A percentile compares a stretch with the other conserved stretches of the same genome.
Evolutionary conservation across 306 rosid genomes (phyloP).

Genomic region (Cucurbita ficifolia): DNA sequence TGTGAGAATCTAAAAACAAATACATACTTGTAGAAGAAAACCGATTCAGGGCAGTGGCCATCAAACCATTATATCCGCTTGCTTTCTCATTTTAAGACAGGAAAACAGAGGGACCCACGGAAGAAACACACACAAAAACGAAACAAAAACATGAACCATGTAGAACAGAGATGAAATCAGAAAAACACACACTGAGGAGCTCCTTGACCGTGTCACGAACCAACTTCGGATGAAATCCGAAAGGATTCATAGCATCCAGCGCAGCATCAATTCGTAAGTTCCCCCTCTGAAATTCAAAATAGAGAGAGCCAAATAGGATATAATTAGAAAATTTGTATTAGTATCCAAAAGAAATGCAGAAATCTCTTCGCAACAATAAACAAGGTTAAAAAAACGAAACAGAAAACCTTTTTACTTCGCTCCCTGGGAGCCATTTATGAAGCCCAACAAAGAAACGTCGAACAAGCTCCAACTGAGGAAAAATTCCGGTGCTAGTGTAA

Average conservation of each 20-base stretch:
- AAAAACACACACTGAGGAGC: constrained; percentile 25
- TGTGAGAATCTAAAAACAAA: no score
- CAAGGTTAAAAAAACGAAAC: neutral
- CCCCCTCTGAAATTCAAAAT: constrained; percentile 1
- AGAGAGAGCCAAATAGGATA: neutral
- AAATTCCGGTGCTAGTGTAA: neutral
- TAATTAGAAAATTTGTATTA: neutral
- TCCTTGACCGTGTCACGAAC: constrained; percentile 20
- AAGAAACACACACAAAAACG: neutral
- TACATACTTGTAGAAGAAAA: no score
- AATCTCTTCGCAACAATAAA: neutral
- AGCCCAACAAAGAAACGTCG: neutral
- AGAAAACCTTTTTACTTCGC: constrained; percentile 6
- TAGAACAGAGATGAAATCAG: neutral
- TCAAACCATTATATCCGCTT: no score
- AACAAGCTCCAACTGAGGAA: neutral
- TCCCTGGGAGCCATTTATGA: constrained; percentile 15
- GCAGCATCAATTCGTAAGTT: constrained; percentile 43
- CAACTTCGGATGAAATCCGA: constrained; percentile 17
- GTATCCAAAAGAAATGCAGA: neutral
- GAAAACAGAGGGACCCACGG: neutral
- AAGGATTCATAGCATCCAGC: constrained; percentile 30
- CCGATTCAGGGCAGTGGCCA: no score
- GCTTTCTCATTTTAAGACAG: no score
- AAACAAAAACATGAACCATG: neutral